phyloP scores from a whole-genome alignment of 306 rosid genomes.

The Spatholobus suberectus region DNA sequence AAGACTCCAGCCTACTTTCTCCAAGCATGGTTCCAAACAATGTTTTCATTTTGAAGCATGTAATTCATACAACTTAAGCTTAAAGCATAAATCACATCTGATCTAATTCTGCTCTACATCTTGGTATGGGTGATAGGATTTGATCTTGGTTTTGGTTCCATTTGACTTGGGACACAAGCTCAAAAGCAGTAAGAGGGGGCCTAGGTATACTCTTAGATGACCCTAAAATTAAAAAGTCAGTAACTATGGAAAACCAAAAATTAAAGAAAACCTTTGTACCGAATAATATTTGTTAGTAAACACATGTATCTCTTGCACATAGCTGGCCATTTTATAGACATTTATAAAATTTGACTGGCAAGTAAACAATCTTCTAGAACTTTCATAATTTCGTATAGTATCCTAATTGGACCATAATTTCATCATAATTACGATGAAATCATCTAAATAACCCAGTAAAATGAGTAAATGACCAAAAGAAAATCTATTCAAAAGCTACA shows the following conservation, averaged over 20 bases:
- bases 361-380: neutral
- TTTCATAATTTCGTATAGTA: neutral
- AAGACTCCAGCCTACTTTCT: neutral
- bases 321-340: neutral
- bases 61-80: neutral
- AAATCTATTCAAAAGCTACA: neutral
- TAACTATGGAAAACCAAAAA: conserved; percentile 4
- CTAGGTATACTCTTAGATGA: neutral
- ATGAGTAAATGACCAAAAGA: conserved; percentile 15
- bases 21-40: neutral
- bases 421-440: neutral
- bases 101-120: neutral
- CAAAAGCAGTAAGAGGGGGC: neutral
- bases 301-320: neutral
- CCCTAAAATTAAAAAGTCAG: neutral
- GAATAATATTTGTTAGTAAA: neutral
- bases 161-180: neutral
- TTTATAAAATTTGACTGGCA: neutral
- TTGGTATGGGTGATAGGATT: neutral
- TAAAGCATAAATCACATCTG: neutral
- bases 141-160: conserved; percentile 3
- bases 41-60: conserved; percentile 6
- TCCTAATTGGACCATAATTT: neutral
- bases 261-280: conserved; percentile 1
- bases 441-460: neutral